Evolutionary conservation across 2,329 filamentous ascomycete genomes (phyloP), one percentile per base, ranked within the genome.

Genomic region (Neofusicoccum laricinum): DNA sequence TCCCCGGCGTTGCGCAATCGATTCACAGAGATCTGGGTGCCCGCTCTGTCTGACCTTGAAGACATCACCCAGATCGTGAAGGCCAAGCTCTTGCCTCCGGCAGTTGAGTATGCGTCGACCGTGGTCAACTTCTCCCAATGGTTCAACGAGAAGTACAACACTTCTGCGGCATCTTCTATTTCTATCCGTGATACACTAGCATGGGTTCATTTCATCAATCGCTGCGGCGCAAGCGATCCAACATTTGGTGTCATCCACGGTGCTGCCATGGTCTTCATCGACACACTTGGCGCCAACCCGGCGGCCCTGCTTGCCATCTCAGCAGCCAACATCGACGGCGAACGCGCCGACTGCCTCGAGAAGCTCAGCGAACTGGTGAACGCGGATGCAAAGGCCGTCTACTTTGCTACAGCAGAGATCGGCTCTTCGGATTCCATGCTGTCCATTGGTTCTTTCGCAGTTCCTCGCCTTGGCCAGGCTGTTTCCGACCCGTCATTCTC

Each of bases 21-120:
- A 66, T 97, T 99, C 75, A 99, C 95, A 0, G 95, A 99, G 77
- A 97, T 99, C 8, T 99, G 95, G 95, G 95, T 98, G 0, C 93
- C 95, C 1, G 86, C 93, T 1, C 80, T 98, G 65, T 93, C 92
- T 0, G 91, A 94, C 66, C 85, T 87, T 59, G 88, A 93, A 34
- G 96, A 99, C 73, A 89, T 98, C 38, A 79, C 93, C 19, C 90
- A 96, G 48, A 99, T 99, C 68, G 87, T 98, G 15, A 81, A 84
- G 59, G 87, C 88, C 12, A 97, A 96, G 75, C 82, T 99, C 17
- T 77, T 78, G 3, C 75, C 81, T 0, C 77, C 80, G 15, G 82
- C 85, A 6, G 83, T 85, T 67, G 72, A 81, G 1, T 83, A 90
- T 68, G 87, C 92, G 0, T 80, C 81, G 40, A 80, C 86, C 4